These are phyloP conservation scores for Polyplosphaeria fusca DNA, from an alignment of 495 filamentous ascomycete species.

Conservation along the genomic window DNA sequence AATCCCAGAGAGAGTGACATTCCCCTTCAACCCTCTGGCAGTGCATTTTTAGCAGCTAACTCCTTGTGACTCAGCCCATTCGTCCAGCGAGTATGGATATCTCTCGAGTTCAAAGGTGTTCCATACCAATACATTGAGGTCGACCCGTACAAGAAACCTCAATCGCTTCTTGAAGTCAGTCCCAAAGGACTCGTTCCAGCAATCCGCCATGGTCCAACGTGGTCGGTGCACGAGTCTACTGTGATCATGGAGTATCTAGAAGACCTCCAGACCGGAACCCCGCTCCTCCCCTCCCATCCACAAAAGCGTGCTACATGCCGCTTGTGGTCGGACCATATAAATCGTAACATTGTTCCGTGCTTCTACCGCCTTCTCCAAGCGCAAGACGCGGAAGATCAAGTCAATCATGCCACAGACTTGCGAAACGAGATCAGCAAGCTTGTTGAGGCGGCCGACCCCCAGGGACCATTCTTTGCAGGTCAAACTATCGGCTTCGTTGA, in stretches of 20 bases:
- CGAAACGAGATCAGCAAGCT: conserved; percentile 67
- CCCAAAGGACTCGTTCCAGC: conserved; percentile 86
- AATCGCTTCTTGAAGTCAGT: conserved; percentile 75
- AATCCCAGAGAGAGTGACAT: no score
- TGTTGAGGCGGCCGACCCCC: conserved; percentile 63
- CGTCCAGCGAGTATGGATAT: conserved; percentile 94
- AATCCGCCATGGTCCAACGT: conserved; percentile 70
- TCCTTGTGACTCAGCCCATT: conserved; percentile 55
- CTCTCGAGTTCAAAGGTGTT: conserved; percentile 80
- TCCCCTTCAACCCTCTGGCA: no score
- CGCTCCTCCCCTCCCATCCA: conserved; percentile 66
- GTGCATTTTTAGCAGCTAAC: conserved; percentile 12
- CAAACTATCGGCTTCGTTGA: conserved; percentile 73
- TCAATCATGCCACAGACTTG: conserved; percentile 61
- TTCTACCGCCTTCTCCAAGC: conserved; percentile 79
- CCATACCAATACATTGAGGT: conserved; percentile 90
- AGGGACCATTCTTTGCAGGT: conserved; percentile 83
- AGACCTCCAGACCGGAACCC: conserved; percentile 60
- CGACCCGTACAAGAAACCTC: conserved; percentile 81
- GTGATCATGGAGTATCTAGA: conserved; percentile 52
- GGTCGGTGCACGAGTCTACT: conserved; percentile 49
- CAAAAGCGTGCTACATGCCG: conserved; percentile 73
- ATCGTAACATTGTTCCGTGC: conserved; percentile 72
- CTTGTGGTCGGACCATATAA: conserved; percentile 87
- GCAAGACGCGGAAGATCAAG: conserved; percentile 63